Conservation (phyloP, 148 eudicot genomes). For the Drosera capensis region DNA sequence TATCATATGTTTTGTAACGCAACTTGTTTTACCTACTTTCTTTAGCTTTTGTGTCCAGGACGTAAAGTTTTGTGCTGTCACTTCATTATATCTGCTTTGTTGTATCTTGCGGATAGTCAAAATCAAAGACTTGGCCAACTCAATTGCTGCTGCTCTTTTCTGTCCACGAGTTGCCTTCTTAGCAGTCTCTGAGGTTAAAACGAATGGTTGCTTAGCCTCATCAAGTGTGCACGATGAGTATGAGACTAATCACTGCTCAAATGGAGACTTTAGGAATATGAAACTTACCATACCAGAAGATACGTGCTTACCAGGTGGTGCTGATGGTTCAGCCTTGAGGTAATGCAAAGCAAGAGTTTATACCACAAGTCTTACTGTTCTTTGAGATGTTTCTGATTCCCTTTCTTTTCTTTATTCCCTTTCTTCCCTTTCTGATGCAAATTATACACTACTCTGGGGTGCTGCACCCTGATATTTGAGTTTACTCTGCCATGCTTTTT, state of each 20-base stretch:
- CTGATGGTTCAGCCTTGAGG: constrained; percentile 41
- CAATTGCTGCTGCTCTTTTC: constrained; percentile 71
- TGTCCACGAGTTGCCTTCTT: constrained; percentile 38
- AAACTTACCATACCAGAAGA: constrained; percentile 19
- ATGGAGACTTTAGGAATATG: constrained; percentile 17
- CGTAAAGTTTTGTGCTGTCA: constrained; percentile 38
- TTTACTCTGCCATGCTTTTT: too few species aligned
- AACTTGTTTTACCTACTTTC: constrained; percentile 22
- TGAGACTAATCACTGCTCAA: constrained; percentile 16
- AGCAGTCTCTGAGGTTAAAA: constrained; percentile 28
- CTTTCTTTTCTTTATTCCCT: not conserved
- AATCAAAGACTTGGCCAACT: constrained; percentile 90
- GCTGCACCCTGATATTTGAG: too few species aligned
- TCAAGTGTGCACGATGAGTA: constrained; percentile 12
- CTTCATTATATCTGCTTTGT: constrained; percentile 73
- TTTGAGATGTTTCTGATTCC: not conserved
- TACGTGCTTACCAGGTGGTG: constrained; percentile 21
- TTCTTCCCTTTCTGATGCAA: too few species aligned
- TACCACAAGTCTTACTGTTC: too few species aligned
- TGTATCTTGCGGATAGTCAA: constrained; percentile 83
- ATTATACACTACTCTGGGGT: too few species aligned
- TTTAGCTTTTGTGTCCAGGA: constrained; percentile 49
- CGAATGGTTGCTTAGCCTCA: constrained; percentile 30
- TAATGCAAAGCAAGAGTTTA: constrained; percentile 15
- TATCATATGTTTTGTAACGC: constrained; percentile 4